These are phyloP conservation scores for Pseudomassariella vexata DNA, from an alignment of 2,329 filamentous ascomycete species.

Conservation along the genomic window DNA sequence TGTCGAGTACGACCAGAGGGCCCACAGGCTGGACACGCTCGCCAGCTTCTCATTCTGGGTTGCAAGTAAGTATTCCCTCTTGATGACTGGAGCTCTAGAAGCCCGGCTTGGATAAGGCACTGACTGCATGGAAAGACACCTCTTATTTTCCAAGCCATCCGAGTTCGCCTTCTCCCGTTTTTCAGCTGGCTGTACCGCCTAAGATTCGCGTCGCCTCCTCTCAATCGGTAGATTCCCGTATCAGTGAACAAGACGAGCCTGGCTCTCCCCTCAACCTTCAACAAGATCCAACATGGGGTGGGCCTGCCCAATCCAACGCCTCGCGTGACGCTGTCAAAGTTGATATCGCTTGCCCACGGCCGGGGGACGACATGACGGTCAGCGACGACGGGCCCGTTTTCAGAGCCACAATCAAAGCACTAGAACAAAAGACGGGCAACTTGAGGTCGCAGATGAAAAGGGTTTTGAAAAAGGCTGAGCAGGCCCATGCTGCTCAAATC, in stretches of 20 bases:
- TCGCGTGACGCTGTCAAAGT: conserved; percentile 62
- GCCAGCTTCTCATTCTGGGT: conserved; percentile 96
- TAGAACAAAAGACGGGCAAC: conserved; percentile 93
- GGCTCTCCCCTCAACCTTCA: conserved; percentile 41
- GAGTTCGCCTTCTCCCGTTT: conserved; percentile 63
- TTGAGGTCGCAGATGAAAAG: conserved; percentile 96
- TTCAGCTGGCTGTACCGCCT: conserved; percentile 67
- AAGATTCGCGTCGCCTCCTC: conserved; percentile 79
- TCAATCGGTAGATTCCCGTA: conserved; percentile 78
- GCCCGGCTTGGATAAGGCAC: background rate
- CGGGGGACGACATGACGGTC: conserved; percentile 76
- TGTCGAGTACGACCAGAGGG: conserved; percentile 92
- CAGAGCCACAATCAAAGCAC: conserved; percentile 89
- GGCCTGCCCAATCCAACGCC: conserved; percentile 10
- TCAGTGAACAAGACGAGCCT: conserved; percentile 66
- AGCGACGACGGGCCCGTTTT: conserved; percentile 94
- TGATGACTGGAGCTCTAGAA: background rate
- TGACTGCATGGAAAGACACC: conserved; percentile 29
- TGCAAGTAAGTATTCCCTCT: conserved; percentile 52
- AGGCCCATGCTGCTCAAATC: conserved; percentile 71
- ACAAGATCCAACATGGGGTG: conserved; percentile 27
- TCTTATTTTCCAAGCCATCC: conserved; percentile 46
- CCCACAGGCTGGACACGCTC: conserved; percentile 80
- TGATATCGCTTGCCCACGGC: conserved; percentile 80
- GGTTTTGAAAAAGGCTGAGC: conserved; percentile 88